These are phyloP conservation scores for Prunus campanulata DNA, from an alignment of 306 rosid species.

Conservation along the genomic window DNA sequence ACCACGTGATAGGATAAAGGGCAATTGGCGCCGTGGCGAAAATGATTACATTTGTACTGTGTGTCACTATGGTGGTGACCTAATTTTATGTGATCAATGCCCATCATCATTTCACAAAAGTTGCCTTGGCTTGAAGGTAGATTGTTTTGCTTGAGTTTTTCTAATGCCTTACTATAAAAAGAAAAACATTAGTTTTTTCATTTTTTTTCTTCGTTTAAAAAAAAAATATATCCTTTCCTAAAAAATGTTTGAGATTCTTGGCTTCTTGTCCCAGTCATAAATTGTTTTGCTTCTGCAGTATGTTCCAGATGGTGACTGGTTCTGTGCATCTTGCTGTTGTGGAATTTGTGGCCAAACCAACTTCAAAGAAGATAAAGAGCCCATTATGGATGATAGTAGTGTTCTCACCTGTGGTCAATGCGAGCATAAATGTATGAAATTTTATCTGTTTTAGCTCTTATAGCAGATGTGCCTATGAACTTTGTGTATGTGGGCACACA, in stretches of 20 bases:
- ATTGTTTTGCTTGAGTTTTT: slow-evolving; percentile 19
- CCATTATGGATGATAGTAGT: slow-evolving; percentile 14
- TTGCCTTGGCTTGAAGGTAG: slow-evolving; percentile 77
- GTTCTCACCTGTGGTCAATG: slow-evolving; percentile 68
- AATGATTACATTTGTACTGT: slow-evolving; percentile 76
- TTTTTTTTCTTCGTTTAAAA: not conserved
- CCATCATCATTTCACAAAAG: slow-evolving; percentile 71
- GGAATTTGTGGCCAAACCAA: slow-evolving; percentile 54
- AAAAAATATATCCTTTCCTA: not conserved
- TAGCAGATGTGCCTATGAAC: not conserved
- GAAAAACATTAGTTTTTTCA: not conserved
- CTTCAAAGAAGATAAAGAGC: slow-evolving; percentile 33
- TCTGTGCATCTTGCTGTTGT: slow-evolving; percentile 81
- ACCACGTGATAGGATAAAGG: slow-evolving; percentile 17
- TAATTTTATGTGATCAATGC: slow-evolving; percentile 78
- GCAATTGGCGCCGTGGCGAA: slow-evolving; percentile 28
- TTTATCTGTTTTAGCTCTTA: not conserved
- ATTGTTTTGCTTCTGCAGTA: slow-evolving; percentile 44
- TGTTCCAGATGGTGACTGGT: slow-evolving; percentile 85
- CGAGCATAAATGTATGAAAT: slow-evolving; percentile 63
- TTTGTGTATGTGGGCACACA: not conserved
- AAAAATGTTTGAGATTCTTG: slow-evolving; percentile 23
- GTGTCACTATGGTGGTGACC: slow-evolving; percentile 80
- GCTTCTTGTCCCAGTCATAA: slow-evolving; percentile 20
- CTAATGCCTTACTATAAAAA: not conserved